phyloP scores from a whole-genome alignment of 2,329 filamentous ascomycete species.

The Phyllosticta citribraziliensis region DNA sequence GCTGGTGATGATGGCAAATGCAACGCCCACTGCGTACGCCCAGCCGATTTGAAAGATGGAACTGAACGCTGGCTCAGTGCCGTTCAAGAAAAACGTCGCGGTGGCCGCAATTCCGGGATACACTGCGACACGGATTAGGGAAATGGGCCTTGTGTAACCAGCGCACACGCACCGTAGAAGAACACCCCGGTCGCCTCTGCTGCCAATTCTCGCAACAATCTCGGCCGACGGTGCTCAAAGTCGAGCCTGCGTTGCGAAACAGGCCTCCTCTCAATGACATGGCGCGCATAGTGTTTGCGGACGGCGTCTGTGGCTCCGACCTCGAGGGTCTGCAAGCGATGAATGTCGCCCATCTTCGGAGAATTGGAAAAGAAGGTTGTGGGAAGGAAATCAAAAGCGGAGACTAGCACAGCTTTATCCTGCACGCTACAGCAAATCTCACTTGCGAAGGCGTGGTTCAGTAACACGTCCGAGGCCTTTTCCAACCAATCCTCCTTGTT shows the following conservation, averaged over 20 bases:
- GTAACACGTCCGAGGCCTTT: not conserved
- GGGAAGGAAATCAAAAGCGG: not conserved
- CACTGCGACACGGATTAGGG: conserved; percentile 13
- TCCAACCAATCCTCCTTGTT: not conserved
- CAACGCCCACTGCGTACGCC: conserved; percentile 48
- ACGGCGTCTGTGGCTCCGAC: conserved; percentile 45
- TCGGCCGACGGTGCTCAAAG: conserved; percentile 44
- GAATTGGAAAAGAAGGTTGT: not conserved
- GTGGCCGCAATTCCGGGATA: conserved; percentile 44
- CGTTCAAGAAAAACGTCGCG: conserved; percentile 42
- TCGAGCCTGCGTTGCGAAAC: conserved; percentile 46
- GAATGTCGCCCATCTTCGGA: conserved; percentile 8
- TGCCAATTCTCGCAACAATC: conserved; percentile 45
- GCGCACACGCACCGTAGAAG: conserved; percentile 36
- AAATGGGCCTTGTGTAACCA: not conserved
- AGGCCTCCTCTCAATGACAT: conserved; percentile 41
- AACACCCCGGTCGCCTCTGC: conserved; percentile 50
- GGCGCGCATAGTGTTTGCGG: conserved; percentile 39
- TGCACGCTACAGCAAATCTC: not conserved
- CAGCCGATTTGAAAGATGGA: conserved; percentile 47
- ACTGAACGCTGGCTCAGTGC: conserved; percentile 35
- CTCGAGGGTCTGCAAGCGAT: conserved; percentile 35
- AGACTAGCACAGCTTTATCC: not conserved
- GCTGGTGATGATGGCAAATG: conserved; percentile 49
- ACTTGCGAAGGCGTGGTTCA: not conserved